A percentile compares a stretch with the other conserved stretches of the same genome.
phyloP scores from a whole-genome alignment of 2,329 filamentous ascomycete species.

The Sporothrix brasiliensis region DNA sequence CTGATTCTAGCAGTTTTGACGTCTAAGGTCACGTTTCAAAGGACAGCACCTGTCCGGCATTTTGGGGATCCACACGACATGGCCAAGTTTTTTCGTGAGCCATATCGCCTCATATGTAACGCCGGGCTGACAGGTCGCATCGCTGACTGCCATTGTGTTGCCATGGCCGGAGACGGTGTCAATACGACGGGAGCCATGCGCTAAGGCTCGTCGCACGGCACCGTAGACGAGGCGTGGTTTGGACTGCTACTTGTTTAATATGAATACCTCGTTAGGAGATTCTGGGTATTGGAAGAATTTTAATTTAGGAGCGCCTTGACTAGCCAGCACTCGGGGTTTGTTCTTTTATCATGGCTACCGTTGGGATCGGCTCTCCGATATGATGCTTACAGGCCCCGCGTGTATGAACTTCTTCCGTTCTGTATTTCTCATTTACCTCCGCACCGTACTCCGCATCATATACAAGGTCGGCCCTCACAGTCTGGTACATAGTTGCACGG shows the following conservation, averaged over 20 bases:
- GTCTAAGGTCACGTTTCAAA: slow-evolving; percentile 34
- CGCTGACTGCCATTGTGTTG: slow-evolving; percentile 35
- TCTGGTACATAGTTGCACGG: no score
- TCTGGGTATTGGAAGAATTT: not conserved
- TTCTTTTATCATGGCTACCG: not conserved
- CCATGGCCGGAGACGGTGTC: slow-evolving; percentile 34
- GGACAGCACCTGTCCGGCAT: slow-evolving; percentile 30
- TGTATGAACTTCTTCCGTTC: not conserved
- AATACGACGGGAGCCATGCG: slow-evolving; percentile 33
- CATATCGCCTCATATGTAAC: slow-evolving; percentile 33
- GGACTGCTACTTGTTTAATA: slow-evolving; percentile 76
- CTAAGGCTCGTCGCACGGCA: slow-evolving; percentile 31
- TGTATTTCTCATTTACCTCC: not conserved
- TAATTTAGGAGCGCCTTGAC: not conserved
- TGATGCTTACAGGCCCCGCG: not conserved
- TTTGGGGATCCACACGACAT: slow-evolving; percentile 25
- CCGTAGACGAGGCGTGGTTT: slow-evolving; percentile 39
- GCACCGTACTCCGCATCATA: no score
- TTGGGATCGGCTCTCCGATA: not conserved
- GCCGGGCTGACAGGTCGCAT: slow-evolving; percentile 32
- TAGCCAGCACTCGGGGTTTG: not conserved
- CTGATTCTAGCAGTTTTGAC: slow-evolving; percentile 32
- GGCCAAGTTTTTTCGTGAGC: slow-evolving; percentile 36
- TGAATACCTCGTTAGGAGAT: slow-evolving; percentile 57
- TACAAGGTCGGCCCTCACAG: no score